Percentiles rank a stretch among this genome's conserved stretches.
phyloP scores from a whole-genome alignment of 2,329 filamentous ascomycete species.

The Hymenoscyphus fructigenus region DNA sequence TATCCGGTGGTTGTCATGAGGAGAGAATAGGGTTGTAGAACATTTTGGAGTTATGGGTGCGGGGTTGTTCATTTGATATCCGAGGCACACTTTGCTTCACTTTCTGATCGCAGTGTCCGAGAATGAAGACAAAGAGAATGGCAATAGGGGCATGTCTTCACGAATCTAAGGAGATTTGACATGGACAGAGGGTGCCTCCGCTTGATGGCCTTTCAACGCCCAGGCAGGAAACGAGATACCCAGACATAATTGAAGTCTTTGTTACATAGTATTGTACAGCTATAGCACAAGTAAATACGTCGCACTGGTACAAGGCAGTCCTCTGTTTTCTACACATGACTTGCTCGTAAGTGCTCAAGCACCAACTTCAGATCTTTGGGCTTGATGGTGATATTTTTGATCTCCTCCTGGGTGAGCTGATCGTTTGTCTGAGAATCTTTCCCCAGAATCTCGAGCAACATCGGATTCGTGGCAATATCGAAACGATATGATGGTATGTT shows the following conservation, averaged over 20 bases:
- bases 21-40: background rate
- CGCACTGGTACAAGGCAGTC: slow-evolving; percentile 2
- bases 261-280: slow-evolving; percentile 9
- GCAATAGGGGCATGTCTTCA: background rate
- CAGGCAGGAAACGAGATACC: background rate
- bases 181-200: background rate
- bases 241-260: slow-evolving; percentile 4
- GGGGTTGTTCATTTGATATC: background rate
- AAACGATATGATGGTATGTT: slow-evolving; percentile 33
- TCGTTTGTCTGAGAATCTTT: background rate
- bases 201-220: background rate
- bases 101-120: background rate
- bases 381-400: slow-evolving; percentile 21
- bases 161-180: background rate
- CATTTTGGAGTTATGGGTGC: background rate
- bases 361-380: slow-evolving; percentile 20
- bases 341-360: slow-evolving; percentile 15
- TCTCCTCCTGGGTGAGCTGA: slow-evolving; percentile 12
- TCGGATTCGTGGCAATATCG: slow-evolving; percentile 4
- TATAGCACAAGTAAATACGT: slow-evolving; percentile 12
- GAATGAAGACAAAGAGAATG: background rate
- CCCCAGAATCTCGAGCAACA: slow-evolving; percentile 8
- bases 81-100: background rate
- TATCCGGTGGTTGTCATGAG: background rate
- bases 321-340: slow-evolving; percentile 13